Evolutionary conservation across 2,329 filamentous ascomycete species (phyloP), one percentile per base, ranked within the genome.

Genomic region (Aspergillus terreus): DNA sequence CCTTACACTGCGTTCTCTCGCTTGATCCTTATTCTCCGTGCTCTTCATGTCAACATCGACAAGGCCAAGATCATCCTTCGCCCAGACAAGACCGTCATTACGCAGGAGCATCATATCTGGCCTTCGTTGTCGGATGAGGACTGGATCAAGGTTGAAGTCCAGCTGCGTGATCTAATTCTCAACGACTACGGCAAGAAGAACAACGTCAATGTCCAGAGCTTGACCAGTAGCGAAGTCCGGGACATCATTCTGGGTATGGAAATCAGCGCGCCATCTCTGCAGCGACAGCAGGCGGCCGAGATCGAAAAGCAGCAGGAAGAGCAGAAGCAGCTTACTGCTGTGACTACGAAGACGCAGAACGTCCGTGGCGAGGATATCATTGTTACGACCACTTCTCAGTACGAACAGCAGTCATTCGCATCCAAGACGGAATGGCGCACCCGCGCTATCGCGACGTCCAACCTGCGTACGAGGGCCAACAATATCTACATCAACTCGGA

Each of bases 131-230:
- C 89, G 0, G 94, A 99, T 58, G 94, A 99, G 63, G 92, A 96
- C 57, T 99, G 94, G 94, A 94, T 99, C 74, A 96, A 96, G 82
- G 90, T 99, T n/a, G 94, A 99, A 79, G 91, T 91, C 43, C 90
- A 95, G 68, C 78, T 99, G 40, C 87, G 94, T 70, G 94, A 99
- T 78, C 78, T 99, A 59, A 99, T 99, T 64, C 70, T 99, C 61
- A 96, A 97, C 61, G 94, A 99, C 69, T 99, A 99, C 69, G 94
- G 94, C 68, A 99, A 97, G 83, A 99, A 99, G 82, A 99, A 99
- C 79, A 99, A 97, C 63, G 94, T 99, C 77, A 99, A 99, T 64
- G 92, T 94, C 11, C 95, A 95, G 14, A 96, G 91, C 70, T 80
- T 99, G 73, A 99, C 94, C 1, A 96, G 85, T 68, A 96, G 89